Base-by-base conservation (phyloP, 148 eudicot species). In the Gaultheria prostrata region DNA sequence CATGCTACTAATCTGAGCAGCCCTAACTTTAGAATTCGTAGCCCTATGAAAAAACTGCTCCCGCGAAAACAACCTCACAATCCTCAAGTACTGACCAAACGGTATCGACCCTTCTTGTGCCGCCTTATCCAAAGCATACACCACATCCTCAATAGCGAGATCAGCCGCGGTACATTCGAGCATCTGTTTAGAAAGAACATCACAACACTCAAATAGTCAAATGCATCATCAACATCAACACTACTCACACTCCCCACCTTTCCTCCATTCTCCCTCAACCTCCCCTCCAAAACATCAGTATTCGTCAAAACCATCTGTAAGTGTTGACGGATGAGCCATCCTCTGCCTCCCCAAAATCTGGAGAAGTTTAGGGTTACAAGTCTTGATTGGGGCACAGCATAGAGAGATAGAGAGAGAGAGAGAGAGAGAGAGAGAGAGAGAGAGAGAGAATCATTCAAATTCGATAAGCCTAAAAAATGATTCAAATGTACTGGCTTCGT, bases 11-110 rank as follows among this genome's bases (percentile, higher is more conserved):
- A 97, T 93, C 84, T 93, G 99, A 78, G 87, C 88, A 51, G 89
- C 97, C 84, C 95, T 85, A 77, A 94, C 93, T 83, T 97, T 97
- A 0, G 92, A 86, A 24, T 88, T 61, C 10, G 88, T 87, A 4
- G 98, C 99, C 51, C 98, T 87, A 80, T 93, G 95, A 61, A 97
- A 91, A 67, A 97, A 97, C 89, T 97, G 99, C 84, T 97, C 98
- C 8, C 99, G 85, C 0, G 99, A 93, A 89, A 97, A 87, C 83
- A 86, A 70, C 89, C 99, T 91, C 78, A 97, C 91, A 81, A 86
- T 94, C 88, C 89, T 97, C 93, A 94, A 85, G 86, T 97, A 97
- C 87, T 88, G 93, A 90, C 90, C 98, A 88, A 93, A 91, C 0
- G 97, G 92, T 24, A 97, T 73, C 0, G 89, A 90, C 81, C 98